phyloP scores from a whole-genome alignment of 805 yeast genomes.

The Candida tibetensis region DNA sequence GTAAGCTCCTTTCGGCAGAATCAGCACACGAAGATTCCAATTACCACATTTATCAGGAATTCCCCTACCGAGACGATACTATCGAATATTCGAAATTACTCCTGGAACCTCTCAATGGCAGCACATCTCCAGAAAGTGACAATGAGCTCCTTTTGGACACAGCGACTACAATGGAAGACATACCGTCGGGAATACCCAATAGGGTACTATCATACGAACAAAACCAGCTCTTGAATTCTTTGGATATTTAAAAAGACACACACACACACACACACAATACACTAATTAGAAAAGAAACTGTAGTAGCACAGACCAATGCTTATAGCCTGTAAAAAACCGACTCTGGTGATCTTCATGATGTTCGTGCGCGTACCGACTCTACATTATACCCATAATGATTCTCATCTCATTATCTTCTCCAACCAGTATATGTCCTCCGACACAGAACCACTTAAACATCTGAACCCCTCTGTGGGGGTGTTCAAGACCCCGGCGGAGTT shows the following conservation, averaged over 20 bases:
- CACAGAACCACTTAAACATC: conserved; percentile 4
- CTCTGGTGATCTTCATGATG: neutral
- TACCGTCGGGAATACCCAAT: neutral
- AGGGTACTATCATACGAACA: conserved; percentile 51
- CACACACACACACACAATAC: too few relatives aligned
- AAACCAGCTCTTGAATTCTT: conserved; percentile 45
- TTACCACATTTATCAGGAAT: neutral
- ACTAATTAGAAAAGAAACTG: too few relatives aligned
- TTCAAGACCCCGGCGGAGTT: conserved; percentile 40
- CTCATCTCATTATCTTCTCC: neutral
- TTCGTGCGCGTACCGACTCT: neutral
- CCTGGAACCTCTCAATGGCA: neutral
- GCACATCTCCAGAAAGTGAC: neutral
- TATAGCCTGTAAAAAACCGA: too few relatives aligned
- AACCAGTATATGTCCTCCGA: neutral
- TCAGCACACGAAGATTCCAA: neutral
- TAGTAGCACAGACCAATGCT: too few relatives aligned
- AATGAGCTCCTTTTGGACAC: neutral
- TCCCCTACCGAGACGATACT: neutral
- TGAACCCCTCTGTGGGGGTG: conserved; percentile 22
- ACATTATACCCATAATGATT: neutral
- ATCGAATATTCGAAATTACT: neutral
- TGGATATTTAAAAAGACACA: conserved; percentile 25
- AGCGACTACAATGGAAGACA: neutral
- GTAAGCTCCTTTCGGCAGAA: neutral